Base-by-base conservation (phyloP, 2,329 filamentous ascomycete genomes). In the Fusarium paranaense region DNA sequence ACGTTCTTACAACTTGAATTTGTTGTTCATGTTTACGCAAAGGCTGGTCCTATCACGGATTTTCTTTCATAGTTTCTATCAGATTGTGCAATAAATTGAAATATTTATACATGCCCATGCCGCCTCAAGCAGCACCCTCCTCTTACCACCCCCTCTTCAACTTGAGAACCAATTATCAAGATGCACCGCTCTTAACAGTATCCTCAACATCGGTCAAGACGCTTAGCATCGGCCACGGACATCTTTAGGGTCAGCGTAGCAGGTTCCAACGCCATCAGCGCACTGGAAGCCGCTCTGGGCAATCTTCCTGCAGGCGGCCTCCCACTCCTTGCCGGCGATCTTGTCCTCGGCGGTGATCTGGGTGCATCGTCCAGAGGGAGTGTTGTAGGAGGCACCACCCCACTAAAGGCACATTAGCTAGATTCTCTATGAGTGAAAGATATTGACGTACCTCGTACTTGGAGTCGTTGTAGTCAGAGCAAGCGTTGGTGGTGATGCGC, bases 251-350 rank as follows among this genome's bases (percentile, higher is more conserved):
- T 70, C 30, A 0, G 74, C 72, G 5, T 62, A 77, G 66, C 75
- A 77, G 11, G 66, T 77, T 33, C 75, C 75, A 5, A 62, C 27
- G 20, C 75, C 75, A 45, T 77, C 72, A 0, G 75, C 64, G 4
- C 75, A 77, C 1, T 42, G 47, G 18, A 74, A 77, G 1, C 75
- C 75, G 30, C 64, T 56, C 14, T 66, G 32, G 1, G 75, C 72
- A 18, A 72, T 66, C 47, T 77, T 50, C 13, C 42, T 66, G 58
- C 74, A 77, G 3, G 75, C 72, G 6, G 70, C 75, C 62, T 77
- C 75, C 75, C 74, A 77, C 25, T 77, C 30, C 3, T 77, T 67
- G n/a, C 75, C 75, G 1, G 61, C 74, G n/a, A 77, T n/a, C 8
- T 69, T 32, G 2, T 66, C 75, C 6, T 72, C 71, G 1, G 67